A percentile compares a stretch with the other conserved stretches of the same genome.
Evolutionary conservation across 805 yeast genomes (phyloP).

Genomic region (Vanderwaltozyma tropicalis): DNA sequence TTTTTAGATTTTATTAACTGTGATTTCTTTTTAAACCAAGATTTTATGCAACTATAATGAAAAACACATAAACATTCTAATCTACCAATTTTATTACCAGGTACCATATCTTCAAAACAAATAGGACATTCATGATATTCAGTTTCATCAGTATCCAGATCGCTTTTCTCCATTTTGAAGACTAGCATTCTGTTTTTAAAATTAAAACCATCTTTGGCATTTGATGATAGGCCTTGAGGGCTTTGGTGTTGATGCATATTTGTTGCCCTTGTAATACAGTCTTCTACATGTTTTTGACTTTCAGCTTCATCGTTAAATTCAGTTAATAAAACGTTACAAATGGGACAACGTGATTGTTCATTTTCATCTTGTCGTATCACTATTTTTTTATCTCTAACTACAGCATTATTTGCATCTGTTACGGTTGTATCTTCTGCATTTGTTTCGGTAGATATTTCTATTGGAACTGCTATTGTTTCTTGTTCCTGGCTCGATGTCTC

Average conservation of each 20-base stretch:
- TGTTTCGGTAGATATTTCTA: neutral
- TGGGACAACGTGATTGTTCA: slow-evolving; percentile 33
- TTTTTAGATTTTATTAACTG: slow-evolving; percentile 30
- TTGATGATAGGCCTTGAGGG: slow-evolving; percentile 5
- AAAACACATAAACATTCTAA: slow-evolving; percentile 90
- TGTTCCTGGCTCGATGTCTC: too few species aligned
- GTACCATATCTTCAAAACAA: slow-evolving; percentile 78
- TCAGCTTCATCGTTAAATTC: slow-evolving; percentile 12
- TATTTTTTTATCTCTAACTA: too few species aligned
- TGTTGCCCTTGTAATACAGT: slow-evolving; percentile 53
- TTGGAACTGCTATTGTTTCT: too few species aligned
- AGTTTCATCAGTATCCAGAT: slow-evolving; percentile 17
- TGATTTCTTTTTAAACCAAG: slow-evolving; percentile 84
- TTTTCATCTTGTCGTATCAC: neutral
- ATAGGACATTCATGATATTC: slow-evolving; percentile 78
- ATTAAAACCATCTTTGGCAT: slow-evolving; percentile 31
- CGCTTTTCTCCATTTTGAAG: slow-evolving; percentile 34
- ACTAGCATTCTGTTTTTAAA: slow-evolving; percentile 71
- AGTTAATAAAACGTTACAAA: slow-evolving; percentile 22
- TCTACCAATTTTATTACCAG: slow-evolving; percentile 85
- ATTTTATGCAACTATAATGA: slow-evolving; percentile 82
- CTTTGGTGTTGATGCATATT: slow-evolving; percentile 40
- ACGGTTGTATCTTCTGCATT: neutral
- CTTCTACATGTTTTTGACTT: slow-evolving; percentile 58
- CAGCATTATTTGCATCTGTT: neutral